These are phyloP conservation scores for Botryotinia convoluta DNA, from an alignment of 2,329 filamentous ascomycete species.

Conservation along the genomic window DNA sequence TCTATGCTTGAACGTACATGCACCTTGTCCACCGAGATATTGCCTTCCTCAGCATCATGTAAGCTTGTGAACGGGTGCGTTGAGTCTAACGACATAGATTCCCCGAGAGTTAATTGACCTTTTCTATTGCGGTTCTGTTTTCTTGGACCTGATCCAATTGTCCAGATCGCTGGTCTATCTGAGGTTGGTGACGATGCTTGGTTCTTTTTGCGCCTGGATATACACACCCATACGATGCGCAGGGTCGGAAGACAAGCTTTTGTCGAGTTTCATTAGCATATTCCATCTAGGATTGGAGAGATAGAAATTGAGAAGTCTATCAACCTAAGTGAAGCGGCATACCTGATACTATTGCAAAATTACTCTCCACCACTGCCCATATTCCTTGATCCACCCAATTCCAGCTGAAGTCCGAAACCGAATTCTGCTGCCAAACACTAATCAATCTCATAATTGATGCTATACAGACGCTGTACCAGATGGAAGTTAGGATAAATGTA, in stretches of 20 bases:
- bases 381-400: background rate
- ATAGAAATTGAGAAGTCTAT: background rate
- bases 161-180: background rate
- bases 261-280: background rate
- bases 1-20: background rate
- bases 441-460: background rate
- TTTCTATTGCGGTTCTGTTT: background rate
- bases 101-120: background rate
- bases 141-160: background rate
- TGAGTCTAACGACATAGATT: background rate
- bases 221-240: background rate
- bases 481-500: background rate
- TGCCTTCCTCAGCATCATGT: background rate
- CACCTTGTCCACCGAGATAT: background rate
- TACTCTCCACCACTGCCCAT: background rate
- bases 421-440: background rate
- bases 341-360: background rate
- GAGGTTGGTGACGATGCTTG: background rate
- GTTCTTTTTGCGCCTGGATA: background rate
- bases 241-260: background rate
- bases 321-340: background rate
- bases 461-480: background rate
- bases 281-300: background rate
- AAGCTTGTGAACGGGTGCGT: background rate
- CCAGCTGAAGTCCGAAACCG: background rate